phyloP scores from a whole-genome alignment of 2,329 filamentous ascomycete genomes.

The Blastomyces percursus region DNA sequence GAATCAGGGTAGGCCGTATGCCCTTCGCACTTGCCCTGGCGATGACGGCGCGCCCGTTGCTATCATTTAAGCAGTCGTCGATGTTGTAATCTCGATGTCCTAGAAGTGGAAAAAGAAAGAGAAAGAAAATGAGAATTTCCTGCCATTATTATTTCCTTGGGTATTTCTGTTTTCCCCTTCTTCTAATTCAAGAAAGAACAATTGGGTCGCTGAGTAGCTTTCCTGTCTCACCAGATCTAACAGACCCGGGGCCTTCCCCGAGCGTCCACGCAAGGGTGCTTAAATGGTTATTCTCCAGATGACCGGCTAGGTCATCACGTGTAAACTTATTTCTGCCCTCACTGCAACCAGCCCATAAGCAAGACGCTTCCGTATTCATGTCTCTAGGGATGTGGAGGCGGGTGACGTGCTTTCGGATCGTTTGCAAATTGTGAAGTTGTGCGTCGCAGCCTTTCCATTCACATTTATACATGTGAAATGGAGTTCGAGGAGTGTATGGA shows the following conservation, averaged over 20 bases:
- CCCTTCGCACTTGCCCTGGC: conserved; percentile 12
- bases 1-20: conserved; percentile 27
- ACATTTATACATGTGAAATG: conserved; percentile 43
- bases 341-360: conserved; percentile 27
- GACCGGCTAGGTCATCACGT: conserved; percentile 36
- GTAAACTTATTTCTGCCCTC: conserved; percentile 19
- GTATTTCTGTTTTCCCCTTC: background rate
- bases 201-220: conserved; percentile 11
- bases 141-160: background rate
- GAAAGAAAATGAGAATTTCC: conserved; percentile 5
- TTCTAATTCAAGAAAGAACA: conserved; percentile 13
- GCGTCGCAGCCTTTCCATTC: conserved; percentile 47
- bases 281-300: conserved; percentile 45
- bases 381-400: conserved; percentile 41
- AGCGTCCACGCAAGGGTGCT: conserved; percentile 44
- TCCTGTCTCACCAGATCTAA: conserved; percentile 42
- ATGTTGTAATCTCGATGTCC: conserved; percentile 7
- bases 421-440: conserved; percentile 51
- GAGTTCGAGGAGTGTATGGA: conserved; percentile 10
- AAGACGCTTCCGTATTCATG: conserved; percentile 13
- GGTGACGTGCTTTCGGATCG: conserved; percentile 47
- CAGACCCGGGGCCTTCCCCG: conserved; percentile 47
- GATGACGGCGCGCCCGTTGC: conserved; percentile 15
- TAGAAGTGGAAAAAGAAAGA: conserved; percentile 9
- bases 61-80: conserved; percentile 13